Base-by-base conservation (phyloP, 2,329 filamentous ascomycete genomes). In the Neofusicoccum sp. region DNA sequence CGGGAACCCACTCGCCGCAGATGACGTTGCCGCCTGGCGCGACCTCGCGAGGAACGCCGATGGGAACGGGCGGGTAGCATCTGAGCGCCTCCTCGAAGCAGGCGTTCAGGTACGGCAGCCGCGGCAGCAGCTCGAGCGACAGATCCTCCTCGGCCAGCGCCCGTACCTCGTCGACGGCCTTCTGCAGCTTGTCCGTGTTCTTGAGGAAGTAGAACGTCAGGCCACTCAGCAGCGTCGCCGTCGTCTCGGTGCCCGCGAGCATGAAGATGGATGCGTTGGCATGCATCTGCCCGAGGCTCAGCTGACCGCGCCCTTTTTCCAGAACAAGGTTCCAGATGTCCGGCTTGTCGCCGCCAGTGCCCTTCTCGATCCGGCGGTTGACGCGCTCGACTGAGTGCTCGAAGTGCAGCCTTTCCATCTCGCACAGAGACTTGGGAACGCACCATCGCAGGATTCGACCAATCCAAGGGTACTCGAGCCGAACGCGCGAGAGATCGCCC, bases 171-270 rank as follows among this genome's bases (percentile, higher is more conserved):
- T 67, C 58, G n/a, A 61, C 63, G 0, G 75, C 51, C 33, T 69
- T 69, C 14, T 65, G 48, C 68, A 75, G 64, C 7, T 61, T 65
- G 0, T 65, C 65, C 1, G 69, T 63, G 31, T 60, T 65, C 31
- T 63, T 67, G 7, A 76, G 63, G 0, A 78, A 65, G 14, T 69
- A 59, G 56, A 68, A 79, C 0, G 73, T 76, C 5, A 73, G 54
- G 2, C 76, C 78, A 12, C 70, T 71, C 1, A 80, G 65, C 12
- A 75, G 51, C 1, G 73, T 78, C 0, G 78, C 78, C 0, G 77
- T 76, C 0, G 79, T 80, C 62, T 81, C 78, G n/a, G 74, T 76
- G 0, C 78, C 79, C 1, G 77, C 79, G 4, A 76, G 57, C 64
- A 80, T 78, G 43, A 79, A 70, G 0, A 76, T 24, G 2, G 65